These are phyloP conservation scores for Lagenaria siceraria DNA, from an alignment of 306 rosid genomes.

Conservation along the genomic window DNA sequence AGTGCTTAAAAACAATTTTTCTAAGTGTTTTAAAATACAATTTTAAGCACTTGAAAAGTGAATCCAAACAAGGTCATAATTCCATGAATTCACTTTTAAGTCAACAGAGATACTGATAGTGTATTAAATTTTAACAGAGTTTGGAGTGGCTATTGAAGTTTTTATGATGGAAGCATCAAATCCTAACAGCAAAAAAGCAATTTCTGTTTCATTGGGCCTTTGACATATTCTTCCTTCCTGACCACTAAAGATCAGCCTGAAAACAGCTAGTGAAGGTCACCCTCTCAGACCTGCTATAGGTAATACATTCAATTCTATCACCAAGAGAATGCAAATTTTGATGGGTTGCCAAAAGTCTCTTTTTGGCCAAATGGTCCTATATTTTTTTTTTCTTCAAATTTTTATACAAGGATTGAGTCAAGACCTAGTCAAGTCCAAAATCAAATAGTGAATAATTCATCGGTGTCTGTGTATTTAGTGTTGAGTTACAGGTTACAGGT, in stretches of 20 bases:
- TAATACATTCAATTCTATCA: neutral
- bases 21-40: too few relatives aligned
- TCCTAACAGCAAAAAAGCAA: constrained; percentile 5
- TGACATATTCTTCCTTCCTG: neutral
- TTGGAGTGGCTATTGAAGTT: constrained; percentile 68
- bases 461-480: neutral
- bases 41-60: too few relatives aligned
- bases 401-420: neutral
- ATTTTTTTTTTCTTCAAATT: neutral
- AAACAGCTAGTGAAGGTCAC: neutral
- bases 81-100: too few relatives aligned
- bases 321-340: neutral
- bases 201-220: neutral
- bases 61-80: too few relatives aligned
- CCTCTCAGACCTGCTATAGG: neutral
- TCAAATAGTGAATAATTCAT: neutral
- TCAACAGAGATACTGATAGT: too few relatives aligned
- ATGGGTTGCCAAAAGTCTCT: neutral
- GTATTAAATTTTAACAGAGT: constrained; percentile 37
- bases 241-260: neutral
- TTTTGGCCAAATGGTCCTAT: neutral
- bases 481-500: neutral
- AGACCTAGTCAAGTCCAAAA: neutral
- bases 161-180: constrained; percentile 25
- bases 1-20: too few relatives aligned